Evolutionary conservation across 2,329 filamentous ascomycete species (phyloP).

Genomic region (Trichocomaceae sp.): DNA sequence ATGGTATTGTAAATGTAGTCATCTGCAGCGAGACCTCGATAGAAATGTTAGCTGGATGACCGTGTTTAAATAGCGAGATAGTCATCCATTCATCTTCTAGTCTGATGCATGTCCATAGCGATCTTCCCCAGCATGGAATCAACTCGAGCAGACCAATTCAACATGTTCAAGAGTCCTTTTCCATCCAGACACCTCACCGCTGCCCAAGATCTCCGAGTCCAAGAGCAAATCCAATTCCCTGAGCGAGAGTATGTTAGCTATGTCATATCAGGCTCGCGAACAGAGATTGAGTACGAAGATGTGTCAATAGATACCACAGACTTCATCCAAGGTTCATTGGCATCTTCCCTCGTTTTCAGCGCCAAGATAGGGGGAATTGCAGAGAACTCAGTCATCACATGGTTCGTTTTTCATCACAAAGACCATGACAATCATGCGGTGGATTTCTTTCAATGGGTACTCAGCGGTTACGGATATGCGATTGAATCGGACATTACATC

Average conservation of each 20-base stretch:
- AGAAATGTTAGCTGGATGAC: no score
- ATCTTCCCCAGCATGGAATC: background rate
- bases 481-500: background rate
- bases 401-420: conserved; percentile 3
- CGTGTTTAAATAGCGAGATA: no score
- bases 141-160: background rate
- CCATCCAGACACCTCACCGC: background rate
- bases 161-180: background rate
- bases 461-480: background rate
- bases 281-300: background rate
- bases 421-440: background rate
- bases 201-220: background rate
- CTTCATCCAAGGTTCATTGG: background rate
- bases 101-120: no score
- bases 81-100: no score
- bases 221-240: background rate
- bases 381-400: background rate
- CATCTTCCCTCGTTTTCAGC: background rate
- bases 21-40: no score
- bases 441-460: background rate
- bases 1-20: no score
- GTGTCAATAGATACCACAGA: background rate
- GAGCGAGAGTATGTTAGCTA: background rate
- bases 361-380: background rate
- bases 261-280: background rate